A percentile compares a stretch with the other conserved stretches of the same genome.
Conservation (phyloP, 441 rosid genomes). For the Syzygium malaccense region DNA sequence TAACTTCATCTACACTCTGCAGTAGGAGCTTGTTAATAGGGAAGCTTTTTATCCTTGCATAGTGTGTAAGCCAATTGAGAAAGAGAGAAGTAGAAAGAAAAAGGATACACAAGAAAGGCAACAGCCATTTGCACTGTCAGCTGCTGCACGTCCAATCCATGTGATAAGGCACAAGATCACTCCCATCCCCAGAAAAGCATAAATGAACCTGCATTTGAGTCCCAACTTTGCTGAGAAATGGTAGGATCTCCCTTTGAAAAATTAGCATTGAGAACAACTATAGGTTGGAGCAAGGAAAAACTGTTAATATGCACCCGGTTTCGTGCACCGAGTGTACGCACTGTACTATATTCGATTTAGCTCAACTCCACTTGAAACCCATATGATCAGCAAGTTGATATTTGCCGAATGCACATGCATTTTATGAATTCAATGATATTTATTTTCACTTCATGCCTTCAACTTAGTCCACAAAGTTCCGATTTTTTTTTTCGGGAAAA, state of each 20-base stretch:
- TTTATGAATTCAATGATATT: background rate
- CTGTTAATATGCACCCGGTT: background rate
- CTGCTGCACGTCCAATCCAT: constrained; percentile 45
- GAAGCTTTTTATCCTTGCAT: background rate
- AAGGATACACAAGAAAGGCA: constrained; percentile 58
- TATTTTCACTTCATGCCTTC: background rate
- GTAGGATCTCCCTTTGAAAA: background rate
- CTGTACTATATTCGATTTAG: background rate
- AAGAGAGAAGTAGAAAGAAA: background rate
- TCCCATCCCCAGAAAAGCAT: constrained; percentile 28
- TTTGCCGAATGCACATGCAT: background rate
- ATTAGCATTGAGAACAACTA: background rate
- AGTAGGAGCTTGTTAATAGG: background rate
- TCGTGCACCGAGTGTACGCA: background rate
- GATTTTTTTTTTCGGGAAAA: background rate
- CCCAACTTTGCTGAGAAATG: background rate
- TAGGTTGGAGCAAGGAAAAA: background rate
- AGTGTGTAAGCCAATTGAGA: background rate
- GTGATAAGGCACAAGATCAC: constrained; percentile 32
- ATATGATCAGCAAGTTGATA: background rate
- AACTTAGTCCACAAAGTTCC: background rate
- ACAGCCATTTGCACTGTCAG: constrained; percentile 30
- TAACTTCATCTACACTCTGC: background rate
- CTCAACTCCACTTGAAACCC: background rate
- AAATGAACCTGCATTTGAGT: constrained; percentile 38